Conservation (phyloP, 176 grass and related monocot genomes). For the Hyparrhenia diplandra region DNA sequence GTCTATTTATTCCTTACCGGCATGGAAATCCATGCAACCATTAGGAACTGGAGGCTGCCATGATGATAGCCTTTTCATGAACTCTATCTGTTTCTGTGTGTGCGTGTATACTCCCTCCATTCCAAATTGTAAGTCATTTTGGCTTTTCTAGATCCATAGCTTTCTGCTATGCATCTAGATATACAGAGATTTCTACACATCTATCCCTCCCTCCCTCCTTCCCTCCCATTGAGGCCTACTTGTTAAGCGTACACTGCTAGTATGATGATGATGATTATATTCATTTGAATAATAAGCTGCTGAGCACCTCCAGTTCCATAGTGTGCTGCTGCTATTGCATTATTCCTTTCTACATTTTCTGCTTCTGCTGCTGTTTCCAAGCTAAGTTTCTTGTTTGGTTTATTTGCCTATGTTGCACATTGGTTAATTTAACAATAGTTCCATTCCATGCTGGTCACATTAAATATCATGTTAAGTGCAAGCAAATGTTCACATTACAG, state of each 20-base stretch:
- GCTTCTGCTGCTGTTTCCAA: neutral
- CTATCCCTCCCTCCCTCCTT: too few species aligned
- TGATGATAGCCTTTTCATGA: neutral
- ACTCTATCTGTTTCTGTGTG: neutral
- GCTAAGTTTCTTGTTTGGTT: neutral
- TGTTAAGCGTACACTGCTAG: neutral
- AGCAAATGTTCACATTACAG: neutral
- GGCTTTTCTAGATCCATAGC: neutral
- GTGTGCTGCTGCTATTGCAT: neutral
- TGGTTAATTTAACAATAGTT: neutral
- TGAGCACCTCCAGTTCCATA: conserved; percentile 29
- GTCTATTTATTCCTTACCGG: neutral
- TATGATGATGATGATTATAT: neutral
- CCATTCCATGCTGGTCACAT: neutral
- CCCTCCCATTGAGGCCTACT: neutral
- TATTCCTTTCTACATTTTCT: neutral
- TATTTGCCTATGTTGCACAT: neutral
- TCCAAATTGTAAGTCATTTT: neutral
- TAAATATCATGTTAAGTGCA: neutral
- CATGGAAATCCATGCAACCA: neutral
- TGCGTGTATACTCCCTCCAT: neutral
- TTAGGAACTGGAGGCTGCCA: neutral
- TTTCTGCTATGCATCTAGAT: neutral
- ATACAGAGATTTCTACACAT: neutral
- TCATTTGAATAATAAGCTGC: neutral